Evolutionary conservation across 2,329 filamentous ascomycete genomes (phyloP).

Genomic region (Penicillium italicum): DNA sequence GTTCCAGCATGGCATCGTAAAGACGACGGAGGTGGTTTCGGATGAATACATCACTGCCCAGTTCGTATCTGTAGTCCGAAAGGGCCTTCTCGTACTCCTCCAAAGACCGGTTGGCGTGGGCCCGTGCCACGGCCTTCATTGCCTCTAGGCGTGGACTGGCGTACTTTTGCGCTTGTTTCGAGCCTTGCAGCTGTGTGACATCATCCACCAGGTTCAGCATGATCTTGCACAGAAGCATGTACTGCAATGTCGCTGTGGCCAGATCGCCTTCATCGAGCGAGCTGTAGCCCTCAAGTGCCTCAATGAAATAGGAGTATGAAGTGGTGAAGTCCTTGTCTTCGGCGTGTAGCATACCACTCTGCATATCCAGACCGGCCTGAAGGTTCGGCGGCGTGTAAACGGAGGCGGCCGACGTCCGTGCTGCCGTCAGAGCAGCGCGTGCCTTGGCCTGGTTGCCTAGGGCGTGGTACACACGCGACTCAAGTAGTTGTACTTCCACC

Average conservation of each 20-base stretch:
- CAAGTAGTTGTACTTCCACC: conserved; percentile 94
- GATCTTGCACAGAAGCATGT: conserved; percentile 99
- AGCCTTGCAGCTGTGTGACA: conserved; percentile 89
- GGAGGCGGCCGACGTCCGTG: conserved; percentile 89
- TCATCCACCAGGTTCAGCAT: conserved; percentile 98
- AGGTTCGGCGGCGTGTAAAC: conserved; percentile 95
- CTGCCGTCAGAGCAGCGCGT: conserved; percentile 87
- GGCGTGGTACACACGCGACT: conserved; percentile 95
- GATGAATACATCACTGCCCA: conserved; percentile 92
- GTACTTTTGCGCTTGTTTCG: conserved; percentile 95
- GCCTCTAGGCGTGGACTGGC: conserved; percentile 93
- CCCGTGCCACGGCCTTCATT: conserved; percentile 97
- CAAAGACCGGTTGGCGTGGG: conserved; percentile 89
- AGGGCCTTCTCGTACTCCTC: conserved; percentile 96
- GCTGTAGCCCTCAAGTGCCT: conserved; percentile 95
- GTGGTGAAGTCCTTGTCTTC: conserved; percentile 99
- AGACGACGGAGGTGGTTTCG: conserved; percentile 91
- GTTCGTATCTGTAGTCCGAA: conserved; percentile 84
- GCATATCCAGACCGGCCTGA: conserved; percentile 97
- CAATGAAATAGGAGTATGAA: conserved; percentile 98
- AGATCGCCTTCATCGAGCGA: conserved; percentile 81
- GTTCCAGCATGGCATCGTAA: conserved; percentile 98
- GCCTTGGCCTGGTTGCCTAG: conserved; percentile 95
- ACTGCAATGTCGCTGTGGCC: conserved; percentile 96
- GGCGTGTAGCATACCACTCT: conserved; percentile 97